Evolutionary conservation across 1,284 basidiomycete genomes (phyloP).

Genomic region (Inonotus hispidus): DNA sequence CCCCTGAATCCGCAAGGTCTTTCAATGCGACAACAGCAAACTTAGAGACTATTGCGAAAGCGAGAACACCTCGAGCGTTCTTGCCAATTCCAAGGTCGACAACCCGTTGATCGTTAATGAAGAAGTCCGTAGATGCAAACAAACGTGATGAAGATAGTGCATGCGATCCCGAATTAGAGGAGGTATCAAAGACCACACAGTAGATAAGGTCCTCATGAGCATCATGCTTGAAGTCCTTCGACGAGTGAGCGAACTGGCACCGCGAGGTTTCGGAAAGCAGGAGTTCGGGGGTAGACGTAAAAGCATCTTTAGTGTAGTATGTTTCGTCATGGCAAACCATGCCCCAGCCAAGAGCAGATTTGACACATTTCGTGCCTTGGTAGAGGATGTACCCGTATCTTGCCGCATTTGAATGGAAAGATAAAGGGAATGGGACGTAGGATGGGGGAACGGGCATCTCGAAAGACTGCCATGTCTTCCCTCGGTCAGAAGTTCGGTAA

Average conservation of each 20-base stretch:
- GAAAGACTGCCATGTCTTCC: constrained; percentile 81
- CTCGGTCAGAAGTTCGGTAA: constrained; percentile 82
- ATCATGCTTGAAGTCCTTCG: constrained; percentile 68
- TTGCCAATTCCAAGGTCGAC: constrained; percentile 84
- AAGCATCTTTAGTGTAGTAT: constrained; percentile 82
- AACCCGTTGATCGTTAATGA: constrained; percentile 51
- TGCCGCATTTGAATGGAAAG: constrained; percentile 73
- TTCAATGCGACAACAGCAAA: constrained; percentile 86
- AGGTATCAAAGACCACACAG: constrained; percentile 79
- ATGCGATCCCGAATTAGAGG: constrained; percentile 43
- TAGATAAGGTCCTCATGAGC: constrained; percentile 73
- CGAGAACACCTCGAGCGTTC: constrained; percentile 79
- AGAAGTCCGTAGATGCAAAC: constrained; percentile 82
- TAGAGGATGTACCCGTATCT: constrained; percentile 79
- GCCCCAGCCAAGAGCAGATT: constrained; percentile 47
- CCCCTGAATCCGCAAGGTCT: constrained; percentile 45
- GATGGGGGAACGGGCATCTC: constrained; percentile 60
- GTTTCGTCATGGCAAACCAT: constrained; percentile 79
- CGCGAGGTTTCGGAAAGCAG: constrained; percentile 67
- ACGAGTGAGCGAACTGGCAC: constrained; percentile 86
- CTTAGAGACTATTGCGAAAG: constrained; percentile 86
- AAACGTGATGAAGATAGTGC: constrained; percentile 65
- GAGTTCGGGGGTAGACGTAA: constrained; percentile 50
- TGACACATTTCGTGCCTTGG: constrained; percentile 70
- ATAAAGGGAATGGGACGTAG: constrained; percentile 57